Evolutionary conservation across 305 asterid genomes (phyloP).

Genomic region (Fraxinus angustifolia): DNA sequence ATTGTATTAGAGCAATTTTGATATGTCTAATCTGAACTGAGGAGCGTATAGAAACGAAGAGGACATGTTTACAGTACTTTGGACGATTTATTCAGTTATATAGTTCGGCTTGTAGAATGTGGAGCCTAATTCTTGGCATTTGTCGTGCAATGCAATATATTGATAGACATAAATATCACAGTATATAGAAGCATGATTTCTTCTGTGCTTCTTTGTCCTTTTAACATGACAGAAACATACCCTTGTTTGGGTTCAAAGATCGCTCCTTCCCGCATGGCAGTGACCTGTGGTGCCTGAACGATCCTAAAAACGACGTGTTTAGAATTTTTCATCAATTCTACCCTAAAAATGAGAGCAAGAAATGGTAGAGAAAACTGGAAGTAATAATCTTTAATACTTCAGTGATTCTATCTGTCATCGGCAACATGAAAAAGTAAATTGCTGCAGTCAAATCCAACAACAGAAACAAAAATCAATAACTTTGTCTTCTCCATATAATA

Average conservation of each 20-base stretch:
- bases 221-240: not conserved
- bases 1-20: slow-evolving; percentile 50
- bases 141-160: not conserved
- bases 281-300: not conserved
- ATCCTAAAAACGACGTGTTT: not conserved
- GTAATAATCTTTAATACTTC: too few species aligned
- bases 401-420: too few species aligned
- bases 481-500: too few species aligned
- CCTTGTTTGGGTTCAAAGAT: not conserved
- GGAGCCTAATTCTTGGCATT: not conserved
- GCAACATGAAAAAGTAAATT: too few species aligned
- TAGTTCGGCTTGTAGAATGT: not conserved
- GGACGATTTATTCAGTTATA: not conserved
- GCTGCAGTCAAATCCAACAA: too few species aligned
- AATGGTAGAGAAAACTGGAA: too few species aligned
- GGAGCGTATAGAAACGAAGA: not conserved
- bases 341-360: too few species aligned
- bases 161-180: not conserved
- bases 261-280: not conserved
- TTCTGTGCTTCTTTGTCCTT: not conserved
- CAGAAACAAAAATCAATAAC: too few species aligned
- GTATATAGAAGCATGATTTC: not conserved
- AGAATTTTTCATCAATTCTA: too few species aligned
- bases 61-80: not conserved
- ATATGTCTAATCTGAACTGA: slow-evolving; percentile 8